Evolutionary conservation across 495 filamentous ascomycete species (phyloP), one percentile per base, ranked within the genome.

Genomic region (Penicillium samsonianum): DNA sequence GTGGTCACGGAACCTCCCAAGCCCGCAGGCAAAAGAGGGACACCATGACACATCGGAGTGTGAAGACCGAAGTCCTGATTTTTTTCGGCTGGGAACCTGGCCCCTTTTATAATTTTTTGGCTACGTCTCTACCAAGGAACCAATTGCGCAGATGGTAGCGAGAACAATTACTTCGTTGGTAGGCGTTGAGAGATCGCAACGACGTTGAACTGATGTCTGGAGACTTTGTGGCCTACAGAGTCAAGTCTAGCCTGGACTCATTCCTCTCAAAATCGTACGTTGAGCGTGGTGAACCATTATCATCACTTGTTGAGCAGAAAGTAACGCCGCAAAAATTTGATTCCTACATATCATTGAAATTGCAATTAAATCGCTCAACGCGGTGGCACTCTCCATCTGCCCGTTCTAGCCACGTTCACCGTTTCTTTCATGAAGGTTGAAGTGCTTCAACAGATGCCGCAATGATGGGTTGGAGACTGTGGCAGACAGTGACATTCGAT

Each of bases 91-190:
- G 22, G 33, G 48, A 51, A 51, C 40, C 48, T 14, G 33, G 48
- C 33, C 6, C 33, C 22, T 50, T 38, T 26, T 40, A 17, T 50
- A 40, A 23, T 0, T 50, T 50, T 50, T 40, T 11, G 31, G 48
- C 20, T 25, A 51, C 12, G 48, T 51, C 14, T 51, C 20, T 17
- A 51, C 48, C 20, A 51, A 51, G 33, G 33, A 51, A 38, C 48
- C 22, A 51, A n/a, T 40, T 51, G 16, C 33, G 48, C 22, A 40
- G 48, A n/a, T 40, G 48, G 35, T 51, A 51, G 33, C 35, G 48
- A 51, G 48, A 51, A 51, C 14, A 3, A 31, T 10, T 31, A 10
- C 11, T 10, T 12, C 30, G 28, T 30, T 30, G 9, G 2, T 30
- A 10, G 9, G 28, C 28, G 28, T 30, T 30, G 28, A 30, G 2